Conservation (phyloP, 371 early-diverging fungal species). For the Rhizopus stolonifer region DNA sequence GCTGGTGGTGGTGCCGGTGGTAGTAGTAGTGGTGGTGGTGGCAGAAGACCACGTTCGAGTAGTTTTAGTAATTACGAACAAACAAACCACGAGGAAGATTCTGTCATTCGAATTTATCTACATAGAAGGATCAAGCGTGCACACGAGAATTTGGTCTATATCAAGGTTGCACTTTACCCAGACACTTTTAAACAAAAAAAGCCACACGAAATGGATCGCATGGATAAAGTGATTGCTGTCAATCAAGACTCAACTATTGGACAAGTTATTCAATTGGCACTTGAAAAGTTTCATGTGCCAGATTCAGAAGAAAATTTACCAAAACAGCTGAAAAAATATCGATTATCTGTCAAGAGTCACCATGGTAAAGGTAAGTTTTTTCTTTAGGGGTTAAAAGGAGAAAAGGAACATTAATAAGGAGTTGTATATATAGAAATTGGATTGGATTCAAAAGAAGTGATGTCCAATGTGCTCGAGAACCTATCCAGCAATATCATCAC, state of each 20-base stretch:
- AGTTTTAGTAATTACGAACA: conserved; percentile 47
- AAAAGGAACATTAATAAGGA: not conserved
- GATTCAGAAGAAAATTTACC: conserved; percentile 35
- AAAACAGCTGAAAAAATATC: conserved; percentile 29
- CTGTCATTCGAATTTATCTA: conserved; percentile 45
- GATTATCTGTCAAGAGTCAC: conserved; percentile 36
- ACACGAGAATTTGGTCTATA: conserved; percentile 39
- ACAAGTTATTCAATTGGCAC: conserved; percentile 37
- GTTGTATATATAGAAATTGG: conserved; percentile 26
- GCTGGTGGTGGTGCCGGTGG: too few relatives aligned
- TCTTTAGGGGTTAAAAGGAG: not conserved
- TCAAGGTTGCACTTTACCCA: conserved; percentile 46
- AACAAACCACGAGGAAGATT: conserved; percentile 42
- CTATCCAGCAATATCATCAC: conserved; percentile 21
- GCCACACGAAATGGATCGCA: conserved; percentile 36
- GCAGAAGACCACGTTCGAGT: conserved; percentile 34
- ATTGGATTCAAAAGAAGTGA: conserved; percentile 34
- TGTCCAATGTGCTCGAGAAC: conserved; percentile 31
- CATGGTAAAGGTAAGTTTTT: conserved; percentile 29
- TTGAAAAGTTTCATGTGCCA: conserved; percentile 49
- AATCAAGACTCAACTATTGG: conserved; percentile 34
- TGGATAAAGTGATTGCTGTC: conserved; percentile 52
- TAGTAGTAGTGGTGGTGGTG: conserved; percentile 1
- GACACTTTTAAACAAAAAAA: conserved; percentile 21
- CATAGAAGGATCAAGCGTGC: conserved; percentile 44